Evolutionary conservation across 352 stramenopile genomes (phyloP).

Genomic region (Phytophthora quininea): DNA sequence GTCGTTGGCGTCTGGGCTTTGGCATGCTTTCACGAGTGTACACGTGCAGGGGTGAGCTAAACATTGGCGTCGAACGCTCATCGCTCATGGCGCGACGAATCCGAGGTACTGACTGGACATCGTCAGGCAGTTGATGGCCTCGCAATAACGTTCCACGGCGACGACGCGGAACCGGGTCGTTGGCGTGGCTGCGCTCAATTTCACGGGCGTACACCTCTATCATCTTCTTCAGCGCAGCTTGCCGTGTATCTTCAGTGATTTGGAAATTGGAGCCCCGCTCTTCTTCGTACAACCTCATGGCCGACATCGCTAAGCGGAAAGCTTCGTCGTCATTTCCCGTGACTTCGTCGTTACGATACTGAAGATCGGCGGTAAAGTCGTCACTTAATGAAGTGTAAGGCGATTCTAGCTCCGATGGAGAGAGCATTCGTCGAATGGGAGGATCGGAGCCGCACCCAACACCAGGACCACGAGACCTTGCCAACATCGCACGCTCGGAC

Average conservation of each 20-base stretch:
- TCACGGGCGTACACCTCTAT: constrained; percentile 79
- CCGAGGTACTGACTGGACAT: constrained; percentile 10
- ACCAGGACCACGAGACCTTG: constrained; percentile 19
- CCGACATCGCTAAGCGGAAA: constrained; percentile 70
- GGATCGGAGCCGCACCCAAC: constrained; percentile 14
- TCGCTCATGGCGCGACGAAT: constrained; percentile 35
- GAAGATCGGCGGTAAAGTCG: constrained; percentile 19
- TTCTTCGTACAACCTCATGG: constrained; percentile 81
- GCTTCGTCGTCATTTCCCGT: constrained; percentile 45
- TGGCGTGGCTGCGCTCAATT: constrained; percentile 50
- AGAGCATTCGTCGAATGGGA: constrained; percentile 8
- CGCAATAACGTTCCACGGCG: constrained; percentile 26
- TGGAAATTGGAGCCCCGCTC: constrained; percentile 52
- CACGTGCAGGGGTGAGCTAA: constrained; percentile 20
- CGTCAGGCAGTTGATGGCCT: constrained; percentile 22
- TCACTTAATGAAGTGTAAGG: constrained; percentile 31
- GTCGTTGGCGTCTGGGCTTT: constrained; percentile 13
- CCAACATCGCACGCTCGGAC: constrained; percentile 8
- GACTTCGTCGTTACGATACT: constrained; percentile 31
- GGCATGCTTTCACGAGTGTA: constrained; percentile 10
- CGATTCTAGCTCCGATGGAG: constrained; percentile 21
- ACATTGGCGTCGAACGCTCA: constrained; percentile 24
- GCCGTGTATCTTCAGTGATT: constrained; percentile 62
- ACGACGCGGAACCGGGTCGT: constrained; percentile 9
- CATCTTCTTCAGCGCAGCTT: constrained; percentile 73